Conservation (phyloP, 768 basidiomycete genomes). For the Boletus reticulatus region DNA sequence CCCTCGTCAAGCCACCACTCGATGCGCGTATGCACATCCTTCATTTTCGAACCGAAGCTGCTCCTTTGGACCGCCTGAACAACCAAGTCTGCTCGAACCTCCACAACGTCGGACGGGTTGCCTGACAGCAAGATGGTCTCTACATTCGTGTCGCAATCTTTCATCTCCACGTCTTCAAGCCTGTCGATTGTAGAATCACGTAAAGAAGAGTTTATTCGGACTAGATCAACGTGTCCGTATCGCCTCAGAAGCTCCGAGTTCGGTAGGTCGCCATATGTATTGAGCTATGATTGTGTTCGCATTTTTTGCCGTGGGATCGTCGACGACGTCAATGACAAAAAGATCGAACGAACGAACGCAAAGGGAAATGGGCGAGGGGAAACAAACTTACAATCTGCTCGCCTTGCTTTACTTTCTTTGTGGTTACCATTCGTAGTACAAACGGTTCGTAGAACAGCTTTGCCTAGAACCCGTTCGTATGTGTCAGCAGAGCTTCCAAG, state of each 20-base stretch:
- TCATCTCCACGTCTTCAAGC: slow-evolving; percentile 12
- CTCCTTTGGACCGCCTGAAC: slow-evolving; percentile 39
- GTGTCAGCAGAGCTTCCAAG: neutral
- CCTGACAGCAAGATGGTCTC: slow-evolving; percentile 35
- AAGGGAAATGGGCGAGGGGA: neutral
- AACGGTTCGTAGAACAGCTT: slow-evolving; percentile 79
- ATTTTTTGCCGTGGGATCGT: neutral
- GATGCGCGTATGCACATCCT: slow-evolving; percentile 43
- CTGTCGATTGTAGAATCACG: neutral
- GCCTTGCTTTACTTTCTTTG: slow-evolving; percentile 66
- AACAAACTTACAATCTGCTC: slow-evolving; percentile 76
- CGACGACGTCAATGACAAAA: neutral
- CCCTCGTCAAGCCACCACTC: slow-evolving; percentile 94
- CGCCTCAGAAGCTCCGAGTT: slow-evolving; percentile 92
- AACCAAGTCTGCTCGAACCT: slow-evolving; percentile 70
- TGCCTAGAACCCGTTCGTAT: slow-evolving; percentile 47
- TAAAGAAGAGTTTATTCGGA: slow-evolving; percentile 47
- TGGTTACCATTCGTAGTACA: slow-evolving; percentile 76
- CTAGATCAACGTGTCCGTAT: slow-evolving; percentile 88
- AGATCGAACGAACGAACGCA: neutral
- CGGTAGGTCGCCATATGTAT: slow-evolving; percentile 92
- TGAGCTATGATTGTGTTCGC: slow-evolving; percentile 57
- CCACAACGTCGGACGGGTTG: slow-evolving; percentile 79
- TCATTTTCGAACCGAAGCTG: slow-evolving; percentile 8
- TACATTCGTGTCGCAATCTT: slow-evolving; percentile 16